A percentile compares a stretch with the other conserved stretches of the same genome.
Evolutionary conservation across 345 rosid species (phyloP).

Genomic region (Ceriops tagal): DNA sequence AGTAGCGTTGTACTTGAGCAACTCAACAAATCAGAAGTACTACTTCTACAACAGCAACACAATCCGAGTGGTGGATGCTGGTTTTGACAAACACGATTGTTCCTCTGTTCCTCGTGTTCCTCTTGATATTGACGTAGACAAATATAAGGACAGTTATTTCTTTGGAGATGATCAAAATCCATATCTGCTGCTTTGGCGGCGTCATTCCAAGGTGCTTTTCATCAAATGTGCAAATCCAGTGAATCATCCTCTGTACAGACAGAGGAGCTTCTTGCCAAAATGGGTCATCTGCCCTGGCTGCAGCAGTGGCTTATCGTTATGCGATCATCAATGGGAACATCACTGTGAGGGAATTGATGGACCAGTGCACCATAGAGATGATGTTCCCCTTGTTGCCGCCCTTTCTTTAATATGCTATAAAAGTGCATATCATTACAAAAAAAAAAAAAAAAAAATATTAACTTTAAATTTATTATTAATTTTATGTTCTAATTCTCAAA

Average conservation of each 20-base stretch:
- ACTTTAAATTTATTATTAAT: too few relatives aligned
- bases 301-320: background rate
- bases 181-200: too few relatives aligned
- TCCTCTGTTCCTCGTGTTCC: background rate
- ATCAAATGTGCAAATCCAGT: background rate
- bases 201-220: background rate
- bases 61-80: constrained; percentile 6
- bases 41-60: constrained; percentile 7
- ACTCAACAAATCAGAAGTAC: background rate
- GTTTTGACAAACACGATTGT: background rate
- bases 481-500: too few relatives aligned
- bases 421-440: too few relatives aligned
- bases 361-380: background rate
- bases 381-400: background rate
- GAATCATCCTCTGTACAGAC: background rate
- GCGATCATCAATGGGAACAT: background rate
- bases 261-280: background rate
- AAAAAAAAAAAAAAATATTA: too few relatives aligned
- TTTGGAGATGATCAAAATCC: too few relatives aligned
- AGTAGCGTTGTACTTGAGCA: too few relatives aligned
- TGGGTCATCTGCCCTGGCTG: background rate
- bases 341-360: background rate
- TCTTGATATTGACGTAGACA: background rate
- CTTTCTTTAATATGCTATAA: too few relatives aligned
- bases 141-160: too few relatives aligned